These are phyloP conservation scores for Juglanconis oblonga DNA, from an alignment of 2,329 filamentous ascomycete species.

Conservation along the genomic window DNA sequence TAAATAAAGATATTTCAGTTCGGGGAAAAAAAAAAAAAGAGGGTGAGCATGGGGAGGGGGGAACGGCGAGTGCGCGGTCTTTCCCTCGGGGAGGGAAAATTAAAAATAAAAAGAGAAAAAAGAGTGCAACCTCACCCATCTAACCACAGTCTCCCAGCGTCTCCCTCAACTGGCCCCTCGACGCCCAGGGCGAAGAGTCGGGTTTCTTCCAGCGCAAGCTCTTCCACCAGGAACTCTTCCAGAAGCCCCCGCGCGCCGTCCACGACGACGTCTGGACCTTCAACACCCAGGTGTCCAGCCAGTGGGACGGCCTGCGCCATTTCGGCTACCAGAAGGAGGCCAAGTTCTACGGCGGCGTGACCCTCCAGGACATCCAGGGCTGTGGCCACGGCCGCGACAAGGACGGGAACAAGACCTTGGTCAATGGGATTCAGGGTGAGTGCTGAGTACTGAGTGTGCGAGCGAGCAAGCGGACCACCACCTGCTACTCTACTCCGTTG, in stretches of 20 bases:
- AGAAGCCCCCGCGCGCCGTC: slow-evolving; percentile 48
- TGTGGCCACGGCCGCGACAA: slow-evolving; percentile 14
- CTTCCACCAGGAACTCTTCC: slow-evolving; percentile 52
- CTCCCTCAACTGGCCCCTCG: slow-evolving; percentile 59
- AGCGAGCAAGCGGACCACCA: no score
- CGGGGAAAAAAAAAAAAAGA: no score
- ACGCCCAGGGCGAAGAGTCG: slow-evolving; percentile 48
- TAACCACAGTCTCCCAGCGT: slow-evolving; percentile 35
- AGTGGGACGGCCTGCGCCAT: slow-evolving; percentile 56
- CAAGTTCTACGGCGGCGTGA: slow-evolving; percentile 33
- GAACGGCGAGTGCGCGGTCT: no score
- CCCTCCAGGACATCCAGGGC: slow-evolving; percentile 30
- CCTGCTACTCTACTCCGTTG: not conserved
- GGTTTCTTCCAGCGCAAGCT: slow-evolving; percentile 52
- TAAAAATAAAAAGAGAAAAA: not conserved
- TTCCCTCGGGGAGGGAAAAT: no score
- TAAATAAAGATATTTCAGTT: no score
- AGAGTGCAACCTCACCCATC: not conserved
- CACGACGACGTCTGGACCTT: slow-evolving; percentile 61
- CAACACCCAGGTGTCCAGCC: slow-evolving; percentile 56
- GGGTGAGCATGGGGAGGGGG: no score
- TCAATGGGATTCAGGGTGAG: slow-evolving; percentile 39
- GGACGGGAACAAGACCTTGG: slow-evolving; percentile 29
- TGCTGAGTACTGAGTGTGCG: no score
- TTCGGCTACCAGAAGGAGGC: slow-evolving; percentile 46